Conservation (phyloP, 1,284 basidiomycete species). For the Veloboletus limbatus region DNA sequence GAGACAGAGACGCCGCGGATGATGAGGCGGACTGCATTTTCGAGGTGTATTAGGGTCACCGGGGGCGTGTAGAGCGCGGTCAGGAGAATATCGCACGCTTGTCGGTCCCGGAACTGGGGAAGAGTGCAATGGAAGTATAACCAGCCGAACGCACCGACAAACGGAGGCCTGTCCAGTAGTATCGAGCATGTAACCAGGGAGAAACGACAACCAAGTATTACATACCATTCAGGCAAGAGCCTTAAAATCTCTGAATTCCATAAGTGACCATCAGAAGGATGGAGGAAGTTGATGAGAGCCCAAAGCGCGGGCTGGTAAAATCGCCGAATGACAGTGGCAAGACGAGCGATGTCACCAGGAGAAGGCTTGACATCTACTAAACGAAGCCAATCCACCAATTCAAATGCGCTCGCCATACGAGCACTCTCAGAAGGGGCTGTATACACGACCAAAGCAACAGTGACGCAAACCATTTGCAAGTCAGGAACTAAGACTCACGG, state of each 20-base stretch:
- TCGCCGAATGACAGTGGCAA: conserved; percentile 39
- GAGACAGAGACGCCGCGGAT: conserved; percentile 36
- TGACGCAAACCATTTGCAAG: neutral
- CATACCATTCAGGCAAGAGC: conserved; percentile 34
- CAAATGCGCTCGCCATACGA: conserved; percentile 43
- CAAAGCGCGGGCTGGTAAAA: conserved; percentile 44
- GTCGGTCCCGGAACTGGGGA: conserved; percentile 21
- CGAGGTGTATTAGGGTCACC: conserved; percentile 31
- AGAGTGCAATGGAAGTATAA: conserved; percentile 43
- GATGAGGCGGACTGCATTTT: conserved; percentile 40
- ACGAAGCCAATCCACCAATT: conserved; percentile 60
- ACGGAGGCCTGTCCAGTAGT: conserved; percentile 7
- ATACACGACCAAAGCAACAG: neutral
- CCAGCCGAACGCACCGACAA: conserved; percentile 39
- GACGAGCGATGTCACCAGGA: conserved; percentile 38
- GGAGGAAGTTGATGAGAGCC: conserved; percentile 43
- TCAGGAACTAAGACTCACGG: conserved; percentile 36
- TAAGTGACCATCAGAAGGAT: conserved; percentile 41
- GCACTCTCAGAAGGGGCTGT: conserved; percentile 37
- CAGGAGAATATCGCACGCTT: conserved; percentile 28
- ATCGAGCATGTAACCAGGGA: neutral
- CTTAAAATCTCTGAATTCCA: conserved; percentile 36
- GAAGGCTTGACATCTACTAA: conserved; percentile 39
- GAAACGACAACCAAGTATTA: neutral
- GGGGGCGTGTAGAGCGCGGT: conserved; percentile 29